phyloP scores from a whole-genome alignment of 371 early-diverging fungal species.

The Rhizopus sp. region DNA sequence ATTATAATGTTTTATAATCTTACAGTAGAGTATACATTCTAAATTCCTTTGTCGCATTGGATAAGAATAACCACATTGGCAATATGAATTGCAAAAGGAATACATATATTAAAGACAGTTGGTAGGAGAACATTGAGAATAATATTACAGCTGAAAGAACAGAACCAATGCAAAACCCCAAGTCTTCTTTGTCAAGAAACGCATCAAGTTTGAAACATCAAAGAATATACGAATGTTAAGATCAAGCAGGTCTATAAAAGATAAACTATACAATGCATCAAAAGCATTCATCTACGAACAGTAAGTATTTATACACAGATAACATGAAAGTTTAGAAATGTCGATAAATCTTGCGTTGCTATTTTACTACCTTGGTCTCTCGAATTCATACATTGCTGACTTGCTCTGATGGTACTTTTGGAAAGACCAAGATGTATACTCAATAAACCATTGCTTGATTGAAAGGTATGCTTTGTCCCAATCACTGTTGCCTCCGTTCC shows the following conservation, averaged over 20 bases:
- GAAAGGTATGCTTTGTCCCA: too few relatives aligned
- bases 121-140: conserved; percentile 5
- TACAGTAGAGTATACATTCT: too few relatives aligned
- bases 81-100: too few relatives aligned
- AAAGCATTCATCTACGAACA: conserved; percentile 6
- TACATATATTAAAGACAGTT: conserved; percentile 8
- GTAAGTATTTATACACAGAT: conserved; percentile 14
- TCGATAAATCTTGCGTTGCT: conserved; percentile 10
- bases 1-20: too few relatives aligned
- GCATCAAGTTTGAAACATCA: conserved; percentile 7
- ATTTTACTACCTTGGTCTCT: conserved; percentile 12
- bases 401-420: conserved; percentile 1
- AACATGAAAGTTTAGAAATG: conserved; percentile 12
- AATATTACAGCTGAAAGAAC: conserved; percentile 7
- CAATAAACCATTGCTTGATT: conserved; percentile 9
- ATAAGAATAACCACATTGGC: too few relatives aligned
- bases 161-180: conserved; percentile 4
- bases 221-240: conserved; percentile 10
- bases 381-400: conserved; percentile 10
- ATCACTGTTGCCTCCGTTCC: too few relatives aligned
- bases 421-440: conserved; percentile 8
- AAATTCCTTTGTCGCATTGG: too few relatives aligned
- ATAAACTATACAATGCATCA: too few relatives aligned
- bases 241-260: too few relatives aligned
- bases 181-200: conserved; percentile 6